Evolutionary conservation across 768 basidiomycete genomes (phyloP).

Genomic region (Amanita phalloides): DNA sequence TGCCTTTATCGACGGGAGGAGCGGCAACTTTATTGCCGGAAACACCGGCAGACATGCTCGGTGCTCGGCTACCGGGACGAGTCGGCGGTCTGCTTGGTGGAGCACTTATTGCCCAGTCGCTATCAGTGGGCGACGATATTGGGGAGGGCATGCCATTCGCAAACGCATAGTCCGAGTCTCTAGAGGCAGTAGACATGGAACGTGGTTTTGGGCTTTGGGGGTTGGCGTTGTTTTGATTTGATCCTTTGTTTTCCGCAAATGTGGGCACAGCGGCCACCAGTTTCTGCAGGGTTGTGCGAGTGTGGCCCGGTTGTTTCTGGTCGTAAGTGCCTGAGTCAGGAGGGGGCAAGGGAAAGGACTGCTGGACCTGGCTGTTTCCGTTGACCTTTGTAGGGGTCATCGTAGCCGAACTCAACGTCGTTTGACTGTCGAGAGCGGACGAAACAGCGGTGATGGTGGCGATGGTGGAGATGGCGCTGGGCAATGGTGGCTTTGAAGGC

Average conservation of each 20-base stretch:
- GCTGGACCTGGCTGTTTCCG: not conserved
- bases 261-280: slow-evolving; percentile 16
- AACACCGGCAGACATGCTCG: slow-evolving; percentile 33
- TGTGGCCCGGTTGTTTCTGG: slow-evolving; percentile 40
- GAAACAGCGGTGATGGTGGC: slow-evolving; percentile 10
- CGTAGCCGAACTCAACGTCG: slow-evolving; percentile 8
- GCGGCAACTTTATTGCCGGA: slow-evolving; percentile 23
- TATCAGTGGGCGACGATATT: slow-evolving; percentile 42
- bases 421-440: slow-evolving; percentile 8
- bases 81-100: slow-evolving; percentile 56
- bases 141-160: slow-evolving; percentile 19
- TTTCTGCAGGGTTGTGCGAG: slow-evolving; percentile 32
- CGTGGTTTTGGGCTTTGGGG: slow-evolving; percentile 13
- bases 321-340: slow-evolving; percentile 36
- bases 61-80: slow-evolving; percentile 33
- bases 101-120: slow-evolving; percentile 41
- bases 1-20: slow-evolving; percentile 13
- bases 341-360: slow-evolving; percentile 37
- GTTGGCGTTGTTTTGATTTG: slow-evolving; percentile 13
- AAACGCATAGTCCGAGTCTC: slow-evolving; percentile 4
- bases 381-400: slow-evolving; percentile 8
- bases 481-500: slow-evolving; percentile 12
- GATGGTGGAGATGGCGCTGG: slow-evolving; percentile 2
- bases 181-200: slow-evolving; percentile 16
- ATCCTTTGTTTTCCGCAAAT: slow-evolving; percentile 23